phyloP scores from a whole-genome alignment of 164 flowering plant genomes.

The Tinospora cordifolia region DNA sequence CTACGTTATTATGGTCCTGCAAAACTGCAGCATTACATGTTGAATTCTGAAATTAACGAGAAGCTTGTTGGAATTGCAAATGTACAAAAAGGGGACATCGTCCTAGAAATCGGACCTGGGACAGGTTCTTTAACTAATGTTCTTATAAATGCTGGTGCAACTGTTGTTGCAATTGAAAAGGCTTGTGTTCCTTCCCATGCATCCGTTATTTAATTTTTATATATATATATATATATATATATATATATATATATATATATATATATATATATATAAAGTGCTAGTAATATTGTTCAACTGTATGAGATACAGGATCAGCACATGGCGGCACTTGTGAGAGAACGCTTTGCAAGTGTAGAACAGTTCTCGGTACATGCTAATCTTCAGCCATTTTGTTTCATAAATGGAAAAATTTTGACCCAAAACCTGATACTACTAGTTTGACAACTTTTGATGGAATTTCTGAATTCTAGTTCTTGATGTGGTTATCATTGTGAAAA shows the following conservation, averaged over 20 bases:
- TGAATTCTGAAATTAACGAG: slow-evolving; percentile 63
- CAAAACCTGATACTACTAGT: neutral
- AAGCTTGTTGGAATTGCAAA: slow-evolving; percentile 54
- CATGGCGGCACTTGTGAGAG: slow-evolving; percentile 71
- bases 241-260: neutral
- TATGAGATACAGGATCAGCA: slow-evolving; percentile 64
- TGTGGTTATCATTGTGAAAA: too few species aligned
- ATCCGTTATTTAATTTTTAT: neutral
- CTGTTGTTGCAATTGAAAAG: slow-evolving; percentile 86
- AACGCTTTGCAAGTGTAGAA: slow-evolving; percentile 48
- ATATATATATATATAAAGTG: neutral
- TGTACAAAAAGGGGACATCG: slow-evolving; percentile 69
- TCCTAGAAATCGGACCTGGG: slow-evolving; percentile 93
- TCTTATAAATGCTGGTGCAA: slow-evolving; percentile 70
- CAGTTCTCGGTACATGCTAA: slow-evolving; percentile 42
- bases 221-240: neutral
- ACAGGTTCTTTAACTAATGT: slow-evolving; percentile 89
- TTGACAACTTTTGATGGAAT: neutral
- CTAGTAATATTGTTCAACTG: neutral
- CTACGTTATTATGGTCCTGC: neutral
- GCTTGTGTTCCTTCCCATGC: slow-evolving; percentile 24
- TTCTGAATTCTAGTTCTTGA: neutral
- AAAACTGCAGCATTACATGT: slow-evolving; percentile 82
- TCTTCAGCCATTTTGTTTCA: neutral
- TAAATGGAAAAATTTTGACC: neutral